These are phyloP conservation scores for Zopfochytrium polystomum DNA, from an alignment of 371 early-diverging fungal species.

Conservation along the genomic window DNA sequence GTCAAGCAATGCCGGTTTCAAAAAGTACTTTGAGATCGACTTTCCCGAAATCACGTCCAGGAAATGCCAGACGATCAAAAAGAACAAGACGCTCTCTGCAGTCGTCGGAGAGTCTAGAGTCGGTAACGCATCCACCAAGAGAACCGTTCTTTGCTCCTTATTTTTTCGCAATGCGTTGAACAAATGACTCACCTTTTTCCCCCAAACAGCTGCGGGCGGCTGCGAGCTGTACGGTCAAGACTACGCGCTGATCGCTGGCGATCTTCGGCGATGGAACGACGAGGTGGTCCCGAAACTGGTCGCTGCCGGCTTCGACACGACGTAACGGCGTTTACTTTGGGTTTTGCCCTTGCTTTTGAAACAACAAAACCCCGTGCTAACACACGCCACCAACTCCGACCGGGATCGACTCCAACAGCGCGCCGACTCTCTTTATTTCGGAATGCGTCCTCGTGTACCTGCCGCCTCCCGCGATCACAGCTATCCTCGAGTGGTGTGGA, in stretches of 20 bases:
- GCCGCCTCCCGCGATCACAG: conserved; percentile 59
- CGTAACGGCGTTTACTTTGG: conserved; percentile 34
- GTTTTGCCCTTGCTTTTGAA: too few relatives aligned
- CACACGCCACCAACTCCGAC: not conserved
- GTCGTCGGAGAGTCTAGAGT: conserved; percentile 53
- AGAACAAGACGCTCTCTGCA: conserved; percentile 49
- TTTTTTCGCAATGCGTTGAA: not conserved
- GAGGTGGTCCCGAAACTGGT: conserved; percentile 57
- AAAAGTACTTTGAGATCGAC: conserved; percentile 86
- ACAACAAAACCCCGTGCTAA: too few relatives aligned
- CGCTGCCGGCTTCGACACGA: conserved; percentile 65
- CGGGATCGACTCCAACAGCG: conserved; percentile 34
- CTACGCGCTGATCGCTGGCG: conserved; percentile 77
- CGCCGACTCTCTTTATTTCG: conserved; percentile 83
- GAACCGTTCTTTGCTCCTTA: not conserved
- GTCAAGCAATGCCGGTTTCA: conserved; percentile 28
- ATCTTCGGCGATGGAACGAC: conserved; percentile 66
- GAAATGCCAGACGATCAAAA: conserved; percentile 70
- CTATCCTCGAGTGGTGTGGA: conserved; percentile 71
- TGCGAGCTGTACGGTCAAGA: conserved; percentile 63
- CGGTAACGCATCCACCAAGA: conserved; percentile 47
- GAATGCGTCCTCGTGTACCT: conserved; percentile 93
- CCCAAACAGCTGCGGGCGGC: conserved; percentile 54
- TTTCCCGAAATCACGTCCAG: conserved; percentile 78
- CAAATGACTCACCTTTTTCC: not conserved